A percentile compares a stretch with the other conserved stretches of the same genome.
Evolutionary conservation across 2,329 filamentous ascomycete genomes (phyloP).

Genomic region (Sporothrix mexicana): DNA sequence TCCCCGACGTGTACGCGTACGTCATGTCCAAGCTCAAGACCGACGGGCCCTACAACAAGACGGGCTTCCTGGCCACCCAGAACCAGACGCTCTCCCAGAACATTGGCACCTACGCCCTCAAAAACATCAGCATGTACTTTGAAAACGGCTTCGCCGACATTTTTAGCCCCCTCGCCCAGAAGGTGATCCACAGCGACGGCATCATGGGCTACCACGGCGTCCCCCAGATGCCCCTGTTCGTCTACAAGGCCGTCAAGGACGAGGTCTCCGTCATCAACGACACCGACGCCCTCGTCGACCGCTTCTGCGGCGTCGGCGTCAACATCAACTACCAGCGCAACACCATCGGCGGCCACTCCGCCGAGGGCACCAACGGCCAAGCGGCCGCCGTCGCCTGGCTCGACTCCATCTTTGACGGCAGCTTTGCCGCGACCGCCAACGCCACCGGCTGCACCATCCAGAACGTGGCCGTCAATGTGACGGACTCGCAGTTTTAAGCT

Average conservation of each 20-base stretch:
- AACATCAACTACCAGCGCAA: constrained; percentile 54
- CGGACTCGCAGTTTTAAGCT: constrained; percentile 28
- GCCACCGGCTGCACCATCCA: constrained; percentile 34
- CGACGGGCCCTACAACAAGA: constrained; percentile 44
- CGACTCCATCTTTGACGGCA: constrained; percentile 36
- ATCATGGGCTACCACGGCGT: constrained; percentile 48
- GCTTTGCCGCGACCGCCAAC: constrained; percentile 29
- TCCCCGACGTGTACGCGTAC: constrained; percentile 42
- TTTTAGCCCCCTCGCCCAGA: constrained; percentile 33
- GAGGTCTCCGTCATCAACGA: constrained; percentile 50
- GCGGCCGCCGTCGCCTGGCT: constrained; percentile 40
- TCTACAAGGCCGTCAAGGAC: constrained; percentile 55
- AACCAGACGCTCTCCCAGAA: constrained; percentile 42
- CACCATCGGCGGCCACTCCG: constrained; percentile 48
- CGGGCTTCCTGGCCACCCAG: constrained; percentile 44
- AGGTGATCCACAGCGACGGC: constrained; percentile 44
- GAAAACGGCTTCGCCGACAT: constrained; percentile 44
- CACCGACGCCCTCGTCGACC: constrained; percentile 45
- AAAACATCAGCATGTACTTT: constrained; percentile 52
- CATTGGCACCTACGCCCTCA: constrained; percentile 42
- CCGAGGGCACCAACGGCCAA: constrained; percentile 42
- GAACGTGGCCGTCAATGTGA: constrained; percentile 32
- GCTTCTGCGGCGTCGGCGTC: constrained; percentile 48
- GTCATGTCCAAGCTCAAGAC: constrained; percentile 42
- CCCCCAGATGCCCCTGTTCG: constrained; percentile 53